Base-by-base conservation (phyloP, 2,329 filamentous ascomycete genomes). In the Lasiodiplodia sp. region DNA sequence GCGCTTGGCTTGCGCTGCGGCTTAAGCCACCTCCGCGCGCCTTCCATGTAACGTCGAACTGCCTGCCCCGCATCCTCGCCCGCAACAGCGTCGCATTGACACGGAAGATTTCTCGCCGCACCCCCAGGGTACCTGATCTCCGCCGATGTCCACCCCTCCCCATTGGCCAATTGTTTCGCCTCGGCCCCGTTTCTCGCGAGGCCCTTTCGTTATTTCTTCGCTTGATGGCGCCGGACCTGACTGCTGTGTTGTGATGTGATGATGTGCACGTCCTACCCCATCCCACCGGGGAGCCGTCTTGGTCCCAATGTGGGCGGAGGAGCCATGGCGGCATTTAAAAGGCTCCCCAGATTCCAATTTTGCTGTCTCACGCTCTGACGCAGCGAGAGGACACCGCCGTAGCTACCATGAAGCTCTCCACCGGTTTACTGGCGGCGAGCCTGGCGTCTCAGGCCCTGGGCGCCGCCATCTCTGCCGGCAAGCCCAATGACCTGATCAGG, bases 401-500 rank as follows among this genome's bases (percentile, higher is more conserved):
- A 40, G n/a, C 40, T 34, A 68, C 37, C 56, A 68, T 68, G 66
- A 68, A 58, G 67, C 47, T 64, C 67, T 49, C 51, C 52, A 31
- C 56, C 31, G 60, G 65, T 60, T 72, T 72, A 28, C 66, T 78
- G 70, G 77, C 77, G 69, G 74, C 75, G 18, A 79, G 76, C 70
- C 75, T 86, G 71, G 83, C 81, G 23, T 77, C 80, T 57, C 81
- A 85, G 71, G 76, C 80, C 70, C 76, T 80, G 69, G 85, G 83
- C 66, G 78, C 84, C 69, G 79, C 84, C 14, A 79, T 87, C 44
- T 47, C 44, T 69, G 84, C 81, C 44, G 84, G 85, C 69, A 83
- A 82, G 67, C 79, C 84, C 12, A 82, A 84, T 72, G 76, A 83
- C 23, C 81, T 84, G 70, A 85, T 86, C 49, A 79, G 83, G 71